Evolutionary conservation across 768 basidiomycete genomes (phyloP), one percentile per base, ranked within the genome.

Genomic region (Agrocybe pediades): DNA sequence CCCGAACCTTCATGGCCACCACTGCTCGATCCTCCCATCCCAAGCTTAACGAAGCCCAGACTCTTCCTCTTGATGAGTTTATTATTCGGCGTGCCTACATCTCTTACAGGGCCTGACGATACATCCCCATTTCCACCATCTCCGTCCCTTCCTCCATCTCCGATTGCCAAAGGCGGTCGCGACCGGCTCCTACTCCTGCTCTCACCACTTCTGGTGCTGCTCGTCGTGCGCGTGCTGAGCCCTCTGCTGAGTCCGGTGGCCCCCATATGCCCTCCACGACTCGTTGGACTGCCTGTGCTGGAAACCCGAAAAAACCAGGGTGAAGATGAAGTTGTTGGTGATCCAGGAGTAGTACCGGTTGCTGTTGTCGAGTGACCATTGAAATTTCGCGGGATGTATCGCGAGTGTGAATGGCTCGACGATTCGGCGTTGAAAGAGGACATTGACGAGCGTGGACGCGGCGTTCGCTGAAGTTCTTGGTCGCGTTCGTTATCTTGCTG

Each of bases 61-160:
- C 76, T 78, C 65, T 75, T 76, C 60, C 74, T 56, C 58, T 80
- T 80, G 41, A 72, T 56, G 11, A 80, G 61, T 60, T 75, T 78
- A 42, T 68, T 65, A 48, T 30, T 16, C 20, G 26, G 24, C 11
- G 46, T 27, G 13, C 30, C 48, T 9, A 24, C 30, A 13, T 16
- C 47, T 16, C 29, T n/a, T n/a, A n/a, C n/a, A n/a, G n/a, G 27
- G 1, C 33, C 33, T 15, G 36, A 8, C 9, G 25, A 46, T 20
- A 20, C 23, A 40, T 39, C 36, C n/a, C n/a, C n/a, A n/a, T n/a
- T n/a, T 26, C 17, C 41, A 21, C 49, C 40, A 25, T 13, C 24
- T 40, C 40, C 48, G 17, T 13, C 40, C 17, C 20, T 17, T 49
- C 49, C 40, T 21, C 6, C 48, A 21, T 39, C 11, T 16, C 36